phyloP scores from a whole-genome alignment of 2,329 filamentous ascomycete species.

The Phoma herbarum region DNA sequence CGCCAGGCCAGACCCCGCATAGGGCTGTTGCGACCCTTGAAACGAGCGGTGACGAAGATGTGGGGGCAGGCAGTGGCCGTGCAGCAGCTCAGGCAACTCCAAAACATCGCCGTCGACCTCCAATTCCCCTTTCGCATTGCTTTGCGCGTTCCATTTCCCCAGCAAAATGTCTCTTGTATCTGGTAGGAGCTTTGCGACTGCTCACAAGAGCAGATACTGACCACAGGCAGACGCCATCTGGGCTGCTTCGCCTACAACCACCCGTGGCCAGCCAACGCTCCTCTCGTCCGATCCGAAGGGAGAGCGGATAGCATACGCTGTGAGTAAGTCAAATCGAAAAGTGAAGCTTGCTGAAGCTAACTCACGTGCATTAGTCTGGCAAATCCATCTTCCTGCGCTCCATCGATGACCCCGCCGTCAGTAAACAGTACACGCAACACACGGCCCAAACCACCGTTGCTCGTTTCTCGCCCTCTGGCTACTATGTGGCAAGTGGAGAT shows the following conservation, averaged over 20 bases:
- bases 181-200: constrained; percentile 21
- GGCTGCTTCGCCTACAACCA: constrained; percentile 84
- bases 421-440: constrained; percentile 92
- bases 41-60: constrained; percentile 22
- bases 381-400: constrained; percentile 97
- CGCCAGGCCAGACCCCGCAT: not conserved
- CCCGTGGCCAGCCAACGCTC: constrained; percentile 85
- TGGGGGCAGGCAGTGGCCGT: constrained; percentile 11
- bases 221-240: constrained; percentile 71
- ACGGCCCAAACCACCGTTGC: constrained; percentile 89
- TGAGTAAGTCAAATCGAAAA: constrained; percentile 57
- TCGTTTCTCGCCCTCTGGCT: constrained; percentile 91
- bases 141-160: constrained; percentile 1
- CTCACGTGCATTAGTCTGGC: constrained; percentile 69
- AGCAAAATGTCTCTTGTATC: constrained; percentile 30
- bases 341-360: constrained; percentile 2
- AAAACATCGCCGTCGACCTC: not conserved
- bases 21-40: constrained; percentile 8
- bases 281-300: constrained; percentile 89
- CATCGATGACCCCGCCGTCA: constrained; percentile 85
- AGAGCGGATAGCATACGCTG: constrained; percentile 90
- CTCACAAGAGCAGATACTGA: constrained; percentile 9
- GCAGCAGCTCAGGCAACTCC: constrained; percentile 18
- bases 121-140: constrained; percentile 10
- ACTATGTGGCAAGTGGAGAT: constrained; percentile 94